phyloP scores from a whole-genome alignment of 2,329 filamentous ascomycete species.

The Claviceps spartinae region DNA sequence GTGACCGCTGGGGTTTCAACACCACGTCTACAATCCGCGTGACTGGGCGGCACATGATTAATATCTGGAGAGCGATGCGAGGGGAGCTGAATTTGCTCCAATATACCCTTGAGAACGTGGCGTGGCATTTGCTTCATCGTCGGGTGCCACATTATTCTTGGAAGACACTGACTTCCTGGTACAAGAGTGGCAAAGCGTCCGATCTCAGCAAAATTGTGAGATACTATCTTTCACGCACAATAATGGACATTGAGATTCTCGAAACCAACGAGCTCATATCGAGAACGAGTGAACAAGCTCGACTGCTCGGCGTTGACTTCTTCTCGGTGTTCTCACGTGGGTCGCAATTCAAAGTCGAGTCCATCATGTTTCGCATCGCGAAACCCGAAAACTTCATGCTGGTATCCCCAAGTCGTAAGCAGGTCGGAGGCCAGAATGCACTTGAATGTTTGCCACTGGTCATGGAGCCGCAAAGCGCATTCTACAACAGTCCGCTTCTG shows the following conservation, averaged over 20 bases:
- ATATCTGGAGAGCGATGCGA: slow-evolving; percentile 92
- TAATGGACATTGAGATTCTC: slow-evolving; percentile 78
- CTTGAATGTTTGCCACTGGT: slow-evolving; percentile 88
- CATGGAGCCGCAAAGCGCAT: slow-evolving; percentile 92
- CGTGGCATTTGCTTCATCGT: slow-evolving; percentile 76
- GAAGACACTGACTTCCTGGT: slow-evolving; percentile 71
- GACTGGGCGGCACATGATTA: slow-evolving; percentile 93
- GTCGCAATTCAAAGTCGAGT: slow-evolving; percentile 97
- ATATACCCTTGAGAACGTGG: slow-evolving; percentile 93
- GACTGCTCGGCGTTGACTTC: slow-evolving; percentile 87
- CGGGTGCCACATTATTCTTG: slow-evolving; percentile 81
- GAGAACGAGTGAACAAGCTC: slow-evolving; percentile 85
- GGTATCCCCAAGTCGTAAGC: slow-evolving; percentile 77
- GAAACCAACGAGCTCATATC: slow-evolving; percentile 81
- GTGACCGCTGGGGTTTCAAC: slow-evolving; percentile 85
- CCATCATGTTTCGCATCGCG: slow-evolving; percentile 94
- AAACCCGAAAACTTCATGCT: slow-evolving; percentile 93
- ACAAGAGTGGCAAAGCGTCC: slow-evolving; percentile 50
- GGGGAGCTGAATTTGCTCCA: slow-evolving; percentile 83
- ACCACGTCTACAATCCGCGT: slow-evolving; percentile 83
- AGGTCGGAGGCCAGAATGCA: slow-evolving; percentile 88
- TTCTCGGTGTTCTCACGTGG: slow-evolving; percentile 90
- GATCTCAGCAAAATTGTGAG: slow-evolving; percentile 63
- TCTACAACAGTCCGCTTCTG: slow-evolving; percentile 79
- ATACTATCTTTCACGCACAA: slow-evolving; percentile 63